These are phyloP conservation scores for Gliomastix tumulicola DNA, from an alignment of 2,329 filamentous ascomycete genomes.

Conservation along the genomic window DNA sequence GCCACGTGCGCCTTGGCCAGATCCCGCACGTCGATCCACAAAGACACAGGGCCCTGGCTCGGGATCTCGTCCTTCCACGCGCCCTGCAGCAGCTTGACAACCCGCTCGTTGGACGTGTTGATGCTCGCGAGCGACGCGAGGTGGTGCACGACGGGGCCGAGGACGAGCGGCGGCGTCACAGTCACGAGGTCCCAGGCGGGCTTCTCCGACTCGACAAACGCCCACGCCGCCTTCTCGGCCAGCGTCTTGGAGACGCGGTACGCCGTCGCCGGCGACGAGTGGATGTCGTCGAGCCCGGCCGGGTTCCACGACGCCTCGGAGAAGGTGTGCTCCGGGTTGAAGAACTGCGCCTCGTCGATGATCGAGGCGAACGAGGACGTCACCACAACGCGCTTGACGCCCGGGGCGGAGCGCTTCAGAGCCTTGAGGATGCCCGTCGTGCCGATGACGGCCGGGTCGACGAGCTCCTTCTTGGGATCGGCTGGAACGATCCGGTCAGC, in stretches of 20 bases:
- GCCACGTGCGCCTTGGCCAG: constrained; percentile 47
- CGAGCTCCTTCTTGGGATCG: constrained; percentile 35
- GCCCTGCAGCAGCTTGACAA: constrained; percentile 43
- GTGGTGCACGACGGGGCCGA: constrained; percentile 34
- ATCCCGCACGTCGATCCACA: constrained; percentile 52
- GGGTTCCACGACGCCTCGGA: constrained; percentile 51
- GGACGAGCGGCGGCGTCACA: constrained; percentile 35
- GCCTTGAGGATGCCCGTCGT: constrained; percentile 31
- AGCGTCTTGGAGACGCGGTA: constrained; percentile 26
- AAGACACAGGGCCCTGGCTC: constrained; percentile 26
- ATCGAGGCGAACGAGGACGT: constrained; percentile 64
- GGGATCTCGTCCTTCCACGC: constrained; percentile 39
- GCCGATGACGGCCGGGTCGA: constrained; percentile 37
- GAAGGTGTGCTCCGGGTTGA: constrained; percentile 42
- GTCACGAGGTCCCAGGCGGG: constrained; percentile 34
- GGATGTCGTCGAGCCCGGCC: constrained; percentile 40
- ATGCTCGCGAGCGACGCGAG: constrained; percentile 22
- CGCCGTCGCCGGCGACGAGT: constrained; percentile 29
- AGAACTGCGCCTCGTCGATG: constrained; percentile 38
- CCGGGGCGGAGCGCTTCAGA: constrained; percentile 7
- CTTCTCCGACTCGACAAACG: constrained; percentile 16
- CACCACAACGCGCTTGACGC: constrained; percentile 34
- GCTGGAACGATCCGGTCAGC: neutral
- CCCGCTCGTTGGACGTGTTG: constrained; percentile 37
- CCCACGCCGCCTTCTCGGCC: constrained; percentile 24